phyloP scores from a whole-genome alignment of 768 basidiomycete species.

The Cytidiella melzeri region DNA sequence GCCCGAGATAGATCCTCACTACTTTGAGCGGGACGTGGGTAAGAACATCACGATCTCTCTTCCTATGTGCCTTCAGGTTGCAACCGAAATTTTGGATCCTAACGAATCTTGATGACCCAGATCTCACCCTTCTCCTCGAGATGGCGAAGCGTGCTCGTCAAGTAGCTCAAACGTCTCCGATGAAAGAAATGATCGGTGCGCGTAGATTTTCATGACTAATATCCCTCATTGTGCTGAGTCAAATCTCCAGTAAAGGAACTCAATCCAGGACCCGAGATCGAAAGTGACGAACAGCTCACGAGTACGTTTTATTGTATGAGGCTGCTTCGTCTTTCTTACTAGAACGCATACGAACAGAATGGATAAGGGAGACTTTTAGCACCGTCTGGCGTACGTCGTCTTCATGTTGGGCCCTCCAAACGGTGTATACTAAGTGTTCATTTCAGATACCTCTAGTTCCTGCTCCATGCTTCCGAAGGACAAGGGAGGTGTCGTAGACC shows the following conservation, averaged over 20 bases:
- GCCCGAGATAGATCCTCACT: constrained; percentile 25
- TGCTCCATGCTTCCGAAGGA: constrained; percentile 31
- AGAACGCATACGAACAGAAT: constrained; percentile 4
- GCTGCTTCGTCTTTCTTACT: neutral
- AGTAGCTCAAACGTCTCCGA: constrained; percentile 9
- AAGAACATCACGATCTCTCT: neutral
- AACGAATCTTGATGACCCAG: too few species aligned
- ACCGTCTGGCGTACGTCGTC: constrained; percentile 15
- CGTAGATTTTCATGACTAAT: constrained; percentile 2
- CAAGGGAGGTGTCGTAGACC: constrained; percentile 32
- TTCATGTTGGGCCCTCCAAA: too few species aligned
- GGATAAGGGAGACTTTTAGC: constrained; percentile 2
- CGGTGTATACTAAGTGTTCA: too few species aligned
- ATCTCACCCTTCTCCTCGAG: constrained; percentile 23
- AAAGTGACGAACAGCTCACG: constrained; percentile 19
- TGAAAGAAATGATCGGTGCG: constrained; percentile 12
- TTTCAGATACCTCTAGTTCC: neutral
- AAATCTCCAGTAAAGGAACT: constrained; percentile 18
- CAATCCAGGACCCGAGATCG: constrained; percentile 24
- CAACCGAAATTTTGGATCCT: too few species aligned
- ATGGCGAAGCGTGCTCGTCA: constrained; percentile 22
- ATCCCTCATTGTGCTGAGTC: neutral
- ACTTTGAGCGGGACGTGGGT: constrained; percentile 25
- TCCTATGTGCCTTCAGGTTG: neutral
- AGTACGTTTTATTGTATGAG: neutral